phyloP scores from a whole-genome alignment of 176 grass and related monocot species.

The Aegilops speltoides region DNA sequence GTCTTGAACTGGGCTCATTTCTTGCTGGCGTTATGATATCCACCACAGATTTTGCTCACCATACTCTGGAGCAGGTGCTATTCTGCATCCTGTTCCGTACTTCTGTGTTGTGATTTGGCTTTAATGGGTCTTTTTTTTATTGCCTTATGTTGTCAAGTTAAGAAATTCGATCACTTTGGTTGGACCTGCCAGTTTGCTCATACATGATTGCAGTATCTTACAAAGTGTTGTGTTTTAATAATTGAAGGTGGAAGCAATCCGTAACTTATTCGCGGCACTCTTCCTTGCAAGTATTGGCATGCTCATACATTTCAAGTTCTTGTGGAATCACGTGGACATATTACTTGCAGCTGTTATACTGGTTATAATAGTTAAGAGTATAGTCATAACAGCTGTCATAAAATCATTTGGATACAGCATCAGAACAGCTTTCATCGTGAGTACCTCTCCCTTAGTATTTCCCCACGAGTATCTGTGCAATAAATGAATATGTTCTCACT shows the following conservation, averaged over 20 bases:
- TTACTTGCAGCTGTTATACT: constrained; percentile 95
- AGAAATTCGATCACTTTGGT: constrained; percentile 10
- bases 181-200: constrained; percentile 1
- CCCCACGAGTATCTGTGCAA: not conserved
- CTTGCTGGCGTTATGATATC: constrained; percentile 98
- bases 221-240: constrained; percentile 8
- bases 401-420: constrained; percentile 94
- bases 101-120: not conserved
- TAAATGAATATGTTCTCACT: constrained; percentile 27
- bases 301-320: constrained; percentile 96
- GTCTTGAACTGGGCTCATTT: constrained; percentile 98
- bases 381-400: constrained; percentile 74
- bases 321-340: constrained; percentile 99
- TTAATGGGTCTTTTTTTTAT: not conserved
- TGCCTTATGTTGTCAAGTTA: not conserved
- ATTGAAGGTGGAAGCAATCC: constrained; percentile 78
- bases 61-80: constrained; percentile 91
- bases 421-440: constrained; percentile 94
- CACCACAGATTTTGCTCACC: constrained; percentile 95
- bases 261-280: constrained; percentile 97
- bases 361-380: constrained; percentile 87
- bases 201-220: constrained; percentile 7
- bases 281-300: constrained; percentile 99
- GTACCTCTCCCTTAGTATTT: constrained; percentile 22
- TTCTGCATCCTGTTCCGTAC: constrained; percentile 34